phyloP scores from a whole-genome alignment of 805 yeast species.

The Zygosaccharomyces siamensis region DNA sequence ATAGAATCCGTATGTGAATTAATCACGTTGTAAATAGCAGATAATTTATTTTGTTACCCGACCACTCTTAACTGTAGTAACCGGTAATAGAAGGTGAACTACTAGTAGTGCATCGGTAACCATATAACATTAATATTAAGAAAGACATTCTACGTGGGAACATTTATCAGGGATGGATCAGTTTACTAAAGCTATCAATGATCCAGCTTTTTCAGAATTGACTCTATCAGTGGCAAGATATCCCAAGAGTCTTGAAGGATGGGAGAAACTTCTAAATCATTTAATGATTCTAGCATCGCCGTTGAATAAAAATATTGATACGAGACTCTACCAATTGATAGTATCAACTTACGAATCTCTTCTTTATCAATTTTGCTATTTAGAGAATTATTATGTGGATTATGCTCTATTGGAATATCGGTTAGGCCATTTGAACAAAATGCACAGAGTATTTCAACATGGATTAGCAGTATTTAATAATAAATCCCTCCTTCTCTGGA shows the following conservation, averaged over 20 bases:
- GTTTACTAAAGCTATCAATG: conserved; percentile 16
- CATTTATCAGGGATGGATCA: conserved; percentile 20
- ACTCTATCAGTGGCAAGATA: conserved; percentile 25
- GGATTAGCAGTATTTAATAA: conserved; percentile 26
- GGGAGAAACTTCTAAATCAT: conserved; percentile 32
- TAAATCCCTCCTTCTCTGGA: conserved; percentile 33
- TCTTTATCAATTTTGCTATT: conserved; percentile 29
- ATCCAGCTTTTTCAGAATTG: conserved; percentile 25
- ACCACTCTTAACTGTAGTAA: not conserved
- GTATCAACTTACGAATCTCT: conserved; percentile 29
- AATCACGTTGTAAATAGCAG: not conserved
- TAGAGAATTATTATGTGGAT: conserved; percentile 35
- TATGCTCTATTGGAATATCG: conserved; percentile 34
- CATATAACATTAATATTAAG: not conserved
- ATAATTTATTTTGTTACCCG: not conserved
- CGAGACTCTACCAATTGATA: conserved; percentile 19
- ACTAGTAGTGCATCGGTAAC: not conserved
- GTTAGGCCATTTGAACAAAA: conserved; percentile 26
- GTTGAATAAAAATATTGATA: conserved; percentile 24
- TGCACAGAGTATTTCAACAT: conserved; percentile 25
- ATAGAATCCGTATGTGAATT: not conserved
- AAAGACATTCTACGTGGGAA: not conserved
- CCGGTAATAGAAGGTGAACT: not conserved
- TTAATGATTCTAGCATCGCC: conserved; percentile 25
- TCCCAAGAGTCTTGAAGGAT: conserved; percentile 26